Conservation (phyloP, 129 eudicot species). For the Gnaphalium uliginosum region DNA sequence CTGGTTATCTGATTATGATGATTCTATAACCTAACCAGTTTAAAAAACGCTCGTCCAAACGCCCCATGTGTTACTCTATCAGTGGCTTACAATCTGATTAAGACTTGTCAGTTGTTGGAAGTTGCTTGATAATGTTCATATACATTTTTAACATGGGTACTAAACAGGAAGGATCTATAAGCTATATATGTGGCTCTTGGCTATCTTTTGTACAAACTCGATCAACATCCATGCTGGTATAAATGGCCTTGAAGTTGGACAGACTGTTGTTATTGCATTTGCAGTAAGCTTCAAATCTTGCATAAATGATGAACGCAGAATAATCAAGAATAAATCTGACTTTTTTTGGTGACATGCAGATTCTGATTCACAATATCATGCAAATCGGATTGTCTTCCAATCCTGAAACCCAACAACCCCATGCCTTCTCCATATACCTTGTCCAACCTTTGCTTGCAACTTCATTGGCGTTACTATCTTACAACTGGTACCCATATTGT, state of each 20-base stretch:
- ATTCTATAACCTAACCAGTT: not conserved
- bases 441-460: slow-evolving; percentile 91
- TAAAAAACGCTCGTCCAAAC: slow-evolving; percentile 1
- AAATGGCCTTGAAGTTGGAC: slow-evolving; percentile 99
- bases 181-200: slow-evolving; percentile 92
- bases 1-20: slow-evolving; percentile 7
- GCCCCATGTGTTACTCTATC: slow-evolving; percentile 1
- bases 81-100: slow-evolving; percentile 19
- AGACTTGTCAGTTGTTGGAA: slow-evolving; percentile 7
- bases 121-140: slow-evolving; percentile 17
- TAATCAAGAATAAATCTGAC: slow-evolving; percentile 28
- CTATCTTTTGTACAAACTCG: slow-evolving; percentile 94
- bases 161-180: slow-evolving; percentile 86
- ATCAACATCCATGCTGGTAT: slow-evolving; percentile 97
- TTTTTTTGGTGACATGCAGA: slow-evolving; percentile 46
- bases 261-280: slow-evolving; percentile 87
- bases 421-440: slow-evolving; percentile 95
- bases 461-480: slow-evolving; percentile 90
- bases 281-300: slow-evolving; percentile 68
- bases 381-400: slow-evolving; percentile 85
- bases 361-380: slow-evolving; percentile 86
- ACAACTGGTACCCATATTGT: slow-evolving; percentile 65
- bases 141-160: slow-evolving; percentile 26
- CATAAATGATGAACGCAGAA: slow-evolving; percentile 13
- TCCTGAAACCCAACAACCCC: slow-evolving; percentile 88